A percentile compares a stretch with the other conserved stretches of the same genome.
phyloP scores from a whole-genome alignment of 768 basidiomycete species.

The Sarcodon sp. region DNA sequence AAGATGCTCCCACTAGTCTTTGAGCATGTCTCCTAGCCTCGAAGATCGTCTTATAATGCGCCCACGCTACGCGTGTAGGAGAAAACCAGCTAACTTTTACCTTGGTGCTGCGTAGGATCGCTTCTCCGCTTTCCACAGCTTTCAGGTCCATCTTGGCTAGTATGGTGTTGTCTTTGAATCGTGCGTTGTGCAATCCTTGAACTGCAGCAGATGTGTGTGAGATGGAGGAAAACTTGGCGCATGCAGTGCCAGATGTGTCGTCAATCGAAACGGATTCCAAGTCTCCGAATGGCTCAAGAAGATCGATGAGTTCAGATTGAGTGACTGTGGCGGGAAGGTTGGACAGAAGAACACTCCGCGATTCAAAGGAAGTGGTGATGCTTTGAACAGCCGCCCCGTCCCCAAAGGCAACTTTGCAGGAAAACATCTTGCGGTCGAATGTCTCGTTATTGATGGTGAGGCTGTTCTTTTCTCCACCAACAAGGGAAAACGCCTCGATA shows the following conservation, averaged over 20 bases:
- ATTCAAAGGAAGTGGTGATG: constrained; percentile 26
- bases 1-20: constrained; percentile 23
- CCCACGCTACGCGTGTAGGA: constrained; percentile 30
- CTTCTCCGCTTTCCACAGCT: constrained; percentile 9
- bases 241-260: constrained; percentile 9
- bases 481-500: no score
- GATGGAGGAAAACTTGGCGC: constrained; percentile 18
- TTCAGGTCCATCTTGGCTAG: constrained; percentile 16
- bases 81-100: constrained; percentile 33
- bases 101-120: constrained; percentile 13
- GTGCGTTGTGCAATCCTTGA: constrained; percentile 18
- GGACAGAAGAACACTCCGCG: constrained; percentile 22
- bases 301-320: constrained; percentile 16
- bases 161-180: constrained; percentile 13
- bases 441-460: no score
- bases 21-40: constrained; percentile 28
- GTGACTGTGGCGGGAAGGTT: constrained; percentile 22
- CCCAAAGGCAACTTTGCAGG: constrained; percentile 21
- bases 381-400: constrained; percentile 16
- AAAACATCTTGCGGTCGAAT: constrained; percentile 14
- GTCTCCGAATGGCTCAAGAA: constrained; percentile 20
- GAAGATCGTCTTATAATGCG: constrained; percentile 27
- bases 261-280: constrained; percentile 14
- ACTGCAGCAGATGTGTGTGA: constrained; percentile 21
- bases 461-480: no score